Percentiles rank a stretch among this genome's conserved stretches.
Evolutionary conservation across 2,329 filamentous ascomycete genomes (phyloP).

Genomic region (Fusarium siculi): DNA sequence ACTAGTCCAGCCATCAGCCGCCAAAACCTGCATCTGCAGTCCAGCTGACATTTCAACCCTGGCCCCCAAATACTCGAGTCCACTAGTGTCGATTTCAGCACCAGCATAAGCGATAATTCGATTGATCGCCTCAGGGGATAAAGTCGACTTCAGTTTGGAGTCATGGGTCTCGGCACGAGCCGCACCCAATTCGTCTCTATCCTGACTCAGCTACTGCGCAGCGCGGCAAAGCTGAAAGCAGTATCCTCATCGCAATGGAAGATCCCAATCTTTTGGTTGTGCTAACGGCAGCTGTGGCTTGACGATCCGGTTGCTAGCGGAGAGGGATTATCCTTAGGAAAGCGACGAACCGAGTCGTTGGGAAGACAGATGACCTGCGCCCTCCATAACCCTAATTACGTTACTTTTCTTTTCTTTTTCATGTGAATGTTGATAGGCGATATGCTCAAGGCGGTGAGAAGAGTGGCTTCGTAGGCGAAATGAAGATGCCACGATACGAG

Average conservation of each 20-base stretch:
- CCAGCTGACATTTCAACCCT: neutral
- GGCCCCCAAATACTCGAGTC: neutral
- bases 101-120: neutral
- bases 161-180: conserved; percentile 14
- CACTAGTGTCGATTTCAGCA: neutral
- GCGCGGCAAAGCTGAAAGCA: neutral
- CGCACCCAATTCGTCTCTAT: neutral
- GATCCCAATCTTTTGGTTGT: neutral
- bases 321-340: neutral
- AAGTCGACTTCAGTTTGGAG: neutral
- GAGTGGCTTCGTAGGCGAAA: neutral
- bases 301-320: neutral
- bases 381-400: neutral
- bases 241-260: neutral
- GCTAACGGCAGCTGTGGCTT: neutral
- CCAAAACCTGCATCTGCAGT: neutral
- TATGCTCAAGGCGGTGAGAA: neutral
- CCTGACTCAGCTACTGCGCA: neutral
- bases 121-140: neutral
- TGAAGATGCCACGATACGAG: neutral
- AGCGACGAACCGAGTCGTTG: neutral
- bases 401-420: neutral
- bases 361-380: neutral
- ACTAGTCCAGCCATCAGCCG: neutral
- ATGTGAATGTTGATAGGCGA: neutral